Base-by-base conservation (phyloP, 805 yeast species). In the Jamesozyma gamospora region DNA sequence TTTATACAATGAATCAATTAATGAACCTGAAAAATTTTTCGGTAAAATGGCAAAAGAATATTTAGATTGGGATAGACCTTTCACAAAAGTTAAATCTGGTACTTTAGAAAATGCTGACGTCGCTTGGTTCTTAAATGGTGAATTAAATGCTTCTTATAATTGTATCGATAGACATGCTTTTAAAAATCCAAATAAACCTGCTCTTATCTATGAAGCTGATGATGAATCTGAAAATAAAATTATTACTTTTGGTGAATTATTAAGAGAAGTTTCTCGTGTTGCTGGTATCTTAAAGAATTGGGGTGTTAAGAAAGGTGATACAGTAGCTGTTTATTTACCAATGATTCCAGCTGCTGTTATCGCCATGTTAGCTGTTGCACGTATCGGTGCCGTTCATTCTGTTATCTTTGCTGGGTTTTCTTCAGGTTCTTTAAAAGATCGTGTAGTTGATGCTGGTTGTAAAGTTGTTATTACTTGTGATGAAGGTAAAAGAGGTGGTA, bases 401-500 rank as follows among this genome's bases (percentile, higher is more conserved):
- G 96, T 92, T 39, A 82, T 90, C 40, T 90, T 90, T 67, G 98
- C 97, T 29, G 98, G 98, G 17, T 90, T 90, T 68, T 80, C 94
- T 27, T 80, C 96, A 1, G 92, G 94, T 36, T 90, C 96, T 18
- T 76, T 90, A 58, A 75, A 73, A 56, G 98, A 92, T 66, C 79
- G 98, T 63, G 80, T 92, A 50, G 72, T 72, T 43, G 95, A 90
- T 62, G 96, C 95, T 25, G 74, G 77, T 55, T 82, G 86, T 45
- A 78, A 76, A 62, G 82, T 84, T 44, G 82, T 90, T 49, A 85
- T 92, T 63, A 90, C 98, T 45, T 82, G 92, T 53, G 96, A 92
- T 65, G 96, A 87, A 66, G 88, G 94, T 46, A 81, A 80, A 64
- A 82, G 97, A 66, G 98, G 97, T 58, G 95, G 95, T 47, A 90